Evolutionary conservation across 176 grass and related monocot genomes (phyloP).

Genomic region (Zoysia pacifica): DNA sequence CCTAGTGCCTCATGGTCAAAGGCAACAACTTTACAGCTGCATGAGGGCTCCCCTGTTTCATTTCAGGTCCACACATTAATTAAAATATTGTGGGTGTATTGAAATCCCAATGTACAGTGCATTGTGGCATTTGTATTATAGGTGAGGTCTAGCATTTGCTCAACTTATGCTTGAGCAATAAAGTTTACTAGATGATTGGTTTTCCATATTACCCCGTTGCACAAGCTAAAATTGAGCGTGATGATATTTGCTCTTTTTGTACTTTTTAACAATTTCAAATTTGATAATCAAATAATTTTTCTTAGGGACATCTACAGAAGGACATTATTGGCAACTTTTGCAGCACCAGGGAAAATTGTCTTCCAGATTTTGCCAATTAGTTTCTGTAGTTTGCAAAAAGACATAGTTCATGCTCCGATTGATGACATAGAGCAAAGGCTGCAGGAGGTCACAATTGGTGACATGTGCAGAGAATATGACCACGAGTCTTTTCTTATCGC

Average conservation of each 20-base stretch:
- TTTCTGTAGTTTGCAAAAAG: constrained; percentile 57
- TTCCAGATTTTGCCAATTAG: constrained; percentile 77
- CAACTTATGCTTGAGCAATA: too few species aligned
- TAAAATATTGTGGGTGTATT: background rate
- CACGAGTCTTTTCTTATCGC: constrained; percentile 30
- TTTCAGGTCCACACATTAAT: background rate
- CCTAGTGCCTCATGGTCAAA: too few species aligned
- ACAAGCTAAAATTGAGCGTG: too few species aligned
- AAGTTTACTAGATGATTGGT: too few species aligned
- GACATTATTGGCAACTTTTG: constrained; percentile 45
- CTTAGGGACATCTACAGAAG: constrained; percentile 59
- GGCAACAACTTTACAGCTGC: too few species aligned
- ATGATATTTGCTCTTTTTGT: too few species aligned
- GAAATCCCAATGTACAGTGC: too few species aligned
- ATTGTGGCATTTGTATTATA: too few species aligned
- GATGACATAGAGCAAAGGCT: constrained; percentile 49
- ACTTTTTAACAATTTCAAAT: constrained; percentile 24
- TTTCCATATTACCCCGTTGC: too few species aligned
- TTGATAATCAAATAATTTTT: constrained; percentile 27
- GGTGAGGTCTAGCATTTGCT: too few species aligned
- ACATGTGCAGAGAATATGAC: constrained; percentile 30
- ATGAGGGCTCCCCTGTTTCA: too few species aligned
- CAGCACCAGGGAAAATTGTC: constrained; percentile 54
- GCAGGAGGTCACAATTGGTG: constrained; percentile 34
- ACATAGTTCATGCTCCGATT: constrained; percentile 44